Conservation (phyloP, 1,284 basidiomycete genomes). For the Ustilago shanxiensis region DNA sequence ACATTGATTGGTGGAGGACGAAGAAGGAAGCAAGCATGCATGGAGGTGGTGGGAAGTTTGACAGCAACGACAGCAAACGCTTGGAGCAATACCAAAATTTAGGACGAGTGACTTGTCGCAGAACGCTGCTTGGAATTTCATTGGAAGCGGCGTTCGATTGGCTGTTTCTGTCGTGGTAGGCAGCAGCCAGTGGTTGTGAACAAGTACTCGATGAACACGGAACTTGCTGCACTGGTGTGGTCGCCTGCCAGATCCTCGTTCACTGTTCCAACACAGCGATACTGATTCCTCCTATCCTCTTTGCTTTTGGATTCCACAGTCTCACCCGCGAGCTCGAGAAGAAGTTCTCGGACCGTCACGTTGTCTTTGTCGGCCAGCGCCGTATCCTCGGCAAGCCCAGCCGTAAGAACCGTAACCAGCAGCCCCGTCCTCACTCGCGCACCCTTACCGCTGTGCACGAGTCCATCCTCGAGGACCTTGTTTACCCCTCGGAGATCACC, state of each 20-base stretch:
- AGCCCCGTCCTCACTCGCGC: constrained; percentile 96
- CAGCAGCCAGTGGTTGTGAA: too few species aligned
- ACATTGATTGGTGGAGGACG: not conserved
- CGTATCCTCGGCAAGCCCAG: constrained; percentile 98
- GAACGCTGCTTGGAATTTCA: too few species aligned
- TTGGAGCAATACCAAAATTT: too few species aligned
- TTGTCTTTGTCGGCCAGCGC: constrained; percentile 98
- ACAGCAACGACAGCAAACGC: too few species aligned
- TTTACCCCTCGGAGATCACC: constrained; percentile 98
- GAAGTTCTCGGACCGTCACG: constrained; percentile 99
- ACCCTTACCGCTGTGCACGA: constrained; percentile 98
- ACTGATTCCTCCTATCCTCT: constrained; percentile 16
- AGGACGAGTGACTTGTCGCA: too few species aligned
- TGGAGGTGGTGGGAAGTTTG: not conserved
- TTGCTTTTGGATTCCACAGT: constrained; percentile 74
- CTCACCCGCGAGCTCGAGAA: constrained; percentile 99
- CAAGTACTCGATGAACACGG: too few species aligned
- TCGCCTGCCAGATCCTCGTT: not conserved
- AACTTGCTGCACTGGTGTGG: not conserved
- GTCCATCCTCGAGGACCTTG: constrained; percentile 97
- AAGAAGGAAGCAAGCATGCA: not conserved
- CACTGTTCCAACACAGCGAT: constrained; percentile 2
- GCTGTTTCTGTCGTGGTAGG: too few species aligned
- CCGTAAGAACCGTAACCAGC: constrained; percentile 89
- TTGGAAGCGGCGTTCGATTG: not conserved